These are phyloP conservation scores for Dimocarpus longan DNA, from an alignment of 345 rosid genomes.

Conservation along the genomic window DNA sequence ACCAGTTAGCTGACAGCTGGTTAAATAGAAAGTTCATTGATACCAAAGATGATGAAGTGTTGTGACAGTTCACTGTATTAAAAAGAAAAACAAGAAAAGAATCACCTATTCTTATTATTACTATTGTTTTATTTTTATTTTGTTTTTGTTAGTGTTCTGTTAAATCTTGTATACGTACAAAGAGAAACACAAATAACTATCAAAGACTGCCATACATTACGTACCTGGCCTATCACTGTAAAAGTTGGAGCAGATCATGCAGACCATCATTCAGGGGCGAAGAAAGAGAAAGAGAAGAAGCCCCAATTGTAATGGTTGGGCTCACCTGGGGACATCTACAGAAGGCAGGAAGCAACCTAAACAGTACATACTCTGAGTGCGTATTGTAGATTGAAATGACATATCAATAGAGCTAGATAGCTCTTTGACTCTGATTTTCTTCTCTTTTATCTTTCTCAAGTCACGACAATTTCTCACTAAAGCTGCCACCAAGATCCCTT, in stretches of 20 bases:
- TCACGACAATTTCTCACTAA: slow-evolving; percentile 18
- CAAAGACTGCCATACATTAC: neutral
- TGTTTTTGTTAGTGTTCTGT: too few species aligned
- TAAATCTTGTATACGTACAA: neutral
- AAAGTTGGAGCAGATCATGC: neutral
- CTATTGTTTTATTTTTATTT: neutral
- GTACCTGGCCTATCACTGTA: neutral
- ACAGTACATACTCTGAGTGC: slow-evolving; percentile 31
- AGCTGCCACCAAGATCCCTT: slow-evolving; percentile 44
- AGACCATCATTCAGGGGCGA: too few species aligned
- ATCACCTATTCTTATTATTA: slow-evolving; percentile 3
- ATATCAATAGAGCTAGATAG: slow-evolving; percentile 19
- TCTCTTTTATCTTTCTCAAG: slow-evolving; percentile 1
- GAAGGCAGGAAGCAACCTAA: neutral
- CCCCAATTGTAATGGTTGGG: neutral
- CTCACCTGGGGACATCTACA: slow-evolving; percentile 19
- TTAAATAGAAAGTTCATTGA: neutral
- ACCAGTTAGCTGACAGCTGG: slow-evolving; percentile 1
- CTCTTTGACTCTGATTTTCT: slow-evolving; percentile 18
- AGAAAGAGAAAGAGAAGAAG: neutral
- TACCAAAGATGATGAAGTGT: neutral
- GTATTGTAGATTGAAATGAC: slow-evolving; percentile 42
- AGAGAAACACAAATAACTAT: slow-evolving; percentile 4
- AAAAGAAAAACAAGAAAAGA: slow-evolving; percentile 12
- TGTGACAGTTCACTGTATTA: slow-evolving; percentile 27